phyloP scores from a whole-genome alignment of 768 basidiomycete genomes.

The Lactarius akahatsu region DNA sequence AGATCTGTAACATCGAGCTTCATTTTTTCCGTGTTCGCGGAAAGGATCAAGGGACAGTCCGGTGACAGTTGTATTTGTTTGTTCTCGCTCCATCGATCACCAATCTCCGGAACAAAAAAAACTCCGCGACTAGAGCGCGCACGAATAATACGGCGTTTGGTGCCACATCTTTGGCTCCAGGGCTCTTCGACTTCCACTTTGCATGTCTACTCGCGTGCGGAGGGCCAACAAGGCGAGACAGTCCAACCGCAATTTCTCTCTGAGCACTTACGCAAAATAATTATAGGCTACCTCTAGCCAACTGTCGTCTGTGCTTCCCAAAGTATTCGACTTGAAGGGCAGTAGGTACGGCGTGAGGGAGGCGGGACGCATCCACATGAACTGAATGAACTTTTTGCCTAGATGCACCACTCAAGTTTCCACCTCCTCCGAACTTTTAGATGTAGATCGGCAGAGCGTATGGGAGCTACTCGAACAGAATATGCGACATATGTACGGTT shows the following conservation, averaged over 20 bases:
- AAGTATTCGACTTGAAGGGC: neutral
- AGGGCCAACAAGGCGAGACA: conserved; percentile 27
- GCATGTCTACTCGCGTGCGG: conserved; percentile 22
- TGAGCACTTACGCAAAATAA: neutral
- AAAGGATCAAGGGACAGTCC: conserved; percentile 3
- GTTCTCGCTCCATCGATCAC: neutral
- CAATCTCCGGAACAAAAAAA: neutral
- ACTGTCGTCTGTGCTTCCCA: conserved; percentile 9
- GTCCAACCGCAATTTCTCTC: neutral
- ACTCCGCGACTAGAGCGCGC: neutral
- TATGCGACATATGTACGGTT: conserved; percentile 24
- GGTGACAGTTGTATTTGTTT: conserved; percentile 3
- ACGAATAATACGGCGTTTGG: neutral
- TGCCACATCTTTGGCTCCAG: neutral
- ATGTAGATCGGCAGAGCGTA: conserved; percentile 11
- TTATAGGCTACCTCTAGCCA: conserved; percentile 20
- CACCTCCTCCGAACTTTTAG: conserved; percentile 15
- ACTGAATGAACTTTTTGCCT: neutral
- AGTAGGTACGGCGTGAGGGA: conserved; percentile 5
- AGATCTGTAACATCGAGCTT: conserved; percentile 94
- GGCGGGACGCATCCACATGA: neutral
- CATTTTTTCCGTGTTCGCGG: conserved; percentile 47
- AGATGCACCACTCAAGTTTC: conserved; percentile 22
- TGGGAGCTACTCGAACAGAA: conserved; percentile 27
- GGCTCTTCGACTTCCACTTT: neutral